Conservation (phyloP, 371 early-diverging fungal species). For the Actinomucor elegans region DNA sequence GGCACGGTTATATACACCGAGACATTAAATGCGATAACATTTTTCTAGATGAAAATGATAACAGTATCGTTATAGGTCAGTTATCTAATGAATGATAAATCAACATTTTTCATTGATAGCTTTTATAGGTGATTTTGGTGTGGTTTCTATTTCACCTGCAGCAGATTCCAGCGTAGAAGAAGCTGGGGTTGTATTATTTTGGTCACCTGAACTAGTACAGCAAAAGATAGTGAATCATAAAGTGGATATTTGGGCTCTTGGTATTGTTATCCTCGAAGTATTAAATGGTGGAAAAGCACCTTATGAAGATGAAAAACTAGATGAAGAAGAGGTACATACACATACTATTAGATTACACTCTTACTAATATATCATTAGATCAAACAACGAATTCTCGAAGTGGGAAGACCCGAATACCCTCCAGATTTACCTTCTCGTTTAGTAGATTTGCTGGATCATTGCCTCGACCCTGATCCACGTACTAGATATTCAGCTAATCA, state of each 20-base stretch:
- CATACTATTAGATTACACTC: not conserved
- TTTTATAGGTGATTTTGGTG: conserved; percentile 49
- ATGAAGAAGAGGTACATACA: conserved; percentile 43
- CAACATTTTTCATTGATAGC: not conserved
- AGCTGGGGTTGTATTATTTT: conserved; percentile 54
- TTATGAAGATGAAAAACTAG: conserved; percentile 49
- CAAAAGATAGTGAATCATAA: conserved; percentile 47
- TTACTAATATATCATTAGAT: conserved; percentile 24
- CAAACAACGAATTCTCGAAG: conserved; percentile 44
- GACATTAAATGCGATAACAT: conserved; percentile 57
- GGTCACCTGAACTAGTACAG: conserved; percentile 53
- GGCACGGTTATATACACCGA: conserved; percentile 51
- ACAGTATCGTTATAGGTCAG: conserved; percentile 47
- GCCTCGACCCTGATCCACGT: conserved; percentile 41
- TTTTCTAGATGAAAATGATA: conserved; percentile 39
- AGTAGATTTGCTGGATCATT: conserved; percentile 38
- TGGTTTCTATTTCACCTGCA: conserved; percentile 48
- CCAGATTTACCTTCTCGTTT: conserved; percentile 34
- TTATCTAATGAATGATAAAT: too few species aligned
- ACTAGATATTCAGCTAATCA: conserved; percentile 32
- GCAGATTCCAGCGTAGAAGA: conserved; percentile 52
- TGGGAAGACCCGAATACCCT: conserved; percentile 41
- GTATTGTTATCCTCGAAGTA: not conserved
- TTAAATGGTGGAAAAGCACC: conserved; percentile 47
- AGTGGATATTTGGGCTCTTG: conserved; percentile 2